These are phyloP conservation scores for Phlegmacium glaucopus DNA, from an alignment of 768 basidiomycete species.

Conservation along the genomic window DNA sequence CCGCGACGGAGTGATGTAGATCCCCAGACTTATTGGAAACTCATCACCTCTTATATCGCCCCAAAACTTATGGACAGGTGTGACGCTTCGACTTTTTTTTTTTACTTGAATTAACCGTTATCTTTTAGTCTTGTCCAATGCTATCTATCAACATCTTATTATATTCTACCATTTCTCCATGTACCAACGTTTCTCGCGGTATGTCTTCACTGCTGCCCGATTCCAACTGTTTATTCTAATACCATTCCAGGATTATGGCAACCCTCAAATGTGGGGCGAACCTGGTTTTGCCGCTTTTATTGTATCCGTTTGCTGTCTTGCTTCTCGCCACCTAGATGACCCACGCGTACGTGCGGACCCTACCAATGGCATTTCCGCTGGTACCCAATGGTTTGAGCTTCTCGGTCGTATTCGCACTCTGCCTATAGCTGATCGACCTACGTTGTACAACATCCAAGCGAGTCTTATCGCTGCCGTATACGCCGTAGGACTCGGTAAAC, in stretches of 20 bases:
- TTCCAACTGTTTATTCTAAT: conserved; percentile 2
- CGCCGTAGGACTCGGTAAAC: conserved; percentile 84
- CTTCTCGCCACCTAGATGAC: conserved; percentile 91
- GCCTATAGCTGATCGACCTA: conserved; percentile 84
- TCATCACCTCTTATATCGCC: conserved; percentile 80
- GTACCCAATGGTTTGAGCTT: conserved; percentile 89
- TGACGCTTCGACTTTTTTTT: conserved; percentile 13
- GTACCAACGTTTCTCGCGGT: conserved; percentile 85
- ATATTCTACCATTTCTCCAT: conserved; percentile 89
- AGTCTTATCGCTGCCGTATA: conserved; percentile 91
- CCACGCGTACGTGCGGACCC: conserved; percentile 83
- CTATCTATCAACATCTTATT: conserved; percentile 90
- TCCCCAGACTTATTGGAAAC: conserved; percentile 83
- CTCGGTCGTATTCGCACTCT: conserved; percentile 85
- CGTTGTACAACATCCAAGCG: conserved; percentile 89
- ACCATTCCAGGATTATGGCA: conserved; percentile 84
- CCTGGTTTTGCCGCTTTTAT: conserved; percentile 94
- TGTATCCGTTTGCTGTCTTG: conserved; percentile 88
- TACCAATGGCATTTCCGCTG: conserved; percentile 81
- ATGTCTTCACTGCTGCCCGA: conserved; percentile 21
- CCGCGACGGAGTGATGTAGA: conserved; percentile 74
- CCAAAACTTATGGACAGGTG: conserved; percentile 95
- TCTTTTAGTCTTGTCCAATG: conserved; percentile 69
- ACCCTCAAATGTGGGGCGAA: conserved; percentile 93
- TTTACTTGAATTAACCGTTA: conserved; percentile 8